phyloP scores from a whole-genome alignment of 1,284 basidiomycete species.

The Moesziomyces sp. region DNA sequence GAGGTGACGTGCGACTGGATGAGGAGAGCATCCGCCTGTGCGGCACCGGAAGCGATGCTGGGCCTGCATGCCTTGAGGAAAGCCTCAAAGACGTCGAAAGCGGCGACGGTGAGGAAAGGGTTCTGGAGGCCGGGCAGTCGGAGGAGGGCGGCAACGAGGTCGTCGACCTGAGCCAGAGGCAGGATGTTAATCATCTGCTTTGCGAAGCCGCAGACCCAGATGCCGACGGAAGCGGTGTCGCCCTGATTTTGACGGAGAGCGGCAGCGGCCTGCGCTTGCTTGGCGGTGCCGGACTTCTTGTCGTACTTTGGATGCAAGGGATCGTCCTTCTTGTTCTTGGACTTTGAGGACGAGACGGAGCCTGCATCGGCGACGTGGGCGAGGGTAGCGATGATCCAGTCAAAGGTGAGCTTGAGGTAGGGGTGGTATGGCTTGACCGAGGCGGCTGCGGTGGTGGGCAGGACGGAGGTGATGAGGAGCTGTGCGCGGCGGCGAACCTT shows the following conservation, averaged over 20 bases:
- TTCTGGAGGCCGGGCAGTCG: slow-evolving; percentile 61
- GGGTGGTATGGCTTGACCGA: slow-evolving; percentile 76
- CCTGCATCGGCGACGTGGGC: slow-evolving; percentile 75
- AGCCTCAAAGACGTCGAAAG: slow-evolving; percentile 65
- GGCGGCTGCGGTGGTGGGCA: slow-evolving; percentile 39
- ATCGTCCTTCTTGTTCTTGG: slow-evolving; percentile 73
- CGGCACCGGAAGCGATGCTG: slow-evolving; percentile 24
- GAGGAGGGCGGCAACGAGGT: slow-evolving; percentile 52
- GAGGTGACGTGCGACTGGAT: slow-evolving; percentile 32
- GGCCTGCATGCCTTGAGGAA: slow-evolving; percentile 59
- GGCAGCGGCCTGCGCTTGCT: slow-evolving; percentile 55
- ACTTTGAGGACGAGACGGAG: slow-evolving; percentile 69
- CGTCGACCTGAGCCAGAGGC: slow-evolving; percentile 46
- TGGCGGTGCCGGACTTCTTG: slow-evolving; percentile 60
- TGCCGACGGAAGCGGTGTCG: slow-evolving; percentile 59
- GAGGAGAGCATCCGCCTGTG: slow-evolving; percentile 32
- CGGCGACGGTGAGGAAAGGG: slow-evolving; percentile 63
- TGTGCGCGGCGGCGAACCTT: slow-evolving; percentile 93
- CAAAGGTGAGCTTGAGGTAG: slow-evolving; percentile 79
- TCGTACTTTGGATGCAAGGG: slow-evolving; percentile 66
- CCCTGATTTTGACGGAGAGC: slow-evolving; percentile 58
- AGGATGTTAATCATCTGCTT: slow-evolving; percentile 54
- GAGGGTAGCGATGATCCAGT: slow-evolving; percentile 80
- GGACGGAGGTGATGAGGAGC: slow-evolving; percentile 81
- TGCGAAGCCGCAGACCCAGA: slow-evolving; percentile 63